Evolutionary conservation across 192 early-diverging fungal species (phyloP).

Genomic region (Coemansia sp.): DNA sequence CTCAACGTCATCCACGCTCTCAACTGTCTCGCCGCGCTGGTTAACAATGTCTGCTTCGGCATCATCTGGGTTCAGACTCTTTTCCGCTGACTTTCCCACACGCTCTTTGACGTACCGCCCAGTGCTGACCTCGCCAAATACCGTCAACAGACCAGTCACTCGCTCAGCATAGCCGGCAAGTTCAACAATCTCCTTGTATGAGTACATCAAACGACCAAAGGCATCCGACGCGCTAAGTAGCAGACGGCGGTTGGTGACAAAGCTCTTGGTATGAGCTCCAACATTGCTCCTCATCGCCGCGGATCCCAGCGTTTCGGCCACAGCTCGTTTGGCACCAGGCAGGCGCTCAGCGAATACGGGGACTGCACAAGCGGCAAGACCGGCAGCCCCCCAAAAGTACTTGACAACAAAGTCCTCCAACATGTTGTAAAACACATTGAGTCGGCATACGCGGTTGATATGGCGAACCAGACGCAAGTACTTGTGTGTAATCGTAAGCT

Average conservation of each 20-base stretch:
- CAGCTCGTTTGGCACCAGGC: constrained; percentile 20
- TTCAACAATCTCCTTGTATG: constrained; percentile 92
- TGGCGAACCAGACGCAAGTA: constrained; percentile 83
- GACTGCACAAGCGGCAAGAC: constrained; percentile 78
- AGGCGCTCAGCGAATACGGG: constrained; percentile 75
- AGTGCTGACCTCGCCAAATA: constrained; percentile 82
- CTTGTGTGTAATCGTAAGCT: constrained; percentile 71
- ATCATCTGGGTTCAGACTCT: constrained; percentile 1
- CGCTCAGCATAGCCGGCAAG: constrained; percentile 93
- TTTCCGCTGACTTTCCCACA: constrained; percentile 33
- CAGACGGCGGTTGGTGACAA: constrained; percentile 75
- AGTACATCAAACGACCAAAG: constrained; percentile 84
- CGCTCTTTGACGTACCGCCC: constrained; percentile 76
- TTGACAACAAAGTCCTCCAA: constrained; percentile 98
- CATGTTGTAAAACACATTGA: constrained; percentile 90
- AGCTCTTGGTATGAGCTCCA: constrained; percentile 56
- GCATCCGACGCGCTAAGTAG: constrained; percentile 77
- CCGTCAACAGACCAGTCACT: constrained; percentile 79
- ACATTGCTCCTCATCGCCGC: constrained; percentile 11
- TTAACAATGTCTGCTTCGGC: constrained; percentile 43
- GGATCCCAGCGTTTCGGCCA: neutral
- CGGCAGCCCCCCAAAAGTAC: constrained; percentile 95
- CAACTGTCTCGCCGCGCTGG: constrained; percentile 66
- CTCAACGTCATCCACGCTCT: constrained; percentile 73
- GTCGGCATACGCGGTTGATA: constrained; percentile 79